These are phyloP conservation scores for Aspergillus hortae DNA, from an alignment of 2,329 filamentous ascomycete genomes.

Conservation along the genomic window DNA sequence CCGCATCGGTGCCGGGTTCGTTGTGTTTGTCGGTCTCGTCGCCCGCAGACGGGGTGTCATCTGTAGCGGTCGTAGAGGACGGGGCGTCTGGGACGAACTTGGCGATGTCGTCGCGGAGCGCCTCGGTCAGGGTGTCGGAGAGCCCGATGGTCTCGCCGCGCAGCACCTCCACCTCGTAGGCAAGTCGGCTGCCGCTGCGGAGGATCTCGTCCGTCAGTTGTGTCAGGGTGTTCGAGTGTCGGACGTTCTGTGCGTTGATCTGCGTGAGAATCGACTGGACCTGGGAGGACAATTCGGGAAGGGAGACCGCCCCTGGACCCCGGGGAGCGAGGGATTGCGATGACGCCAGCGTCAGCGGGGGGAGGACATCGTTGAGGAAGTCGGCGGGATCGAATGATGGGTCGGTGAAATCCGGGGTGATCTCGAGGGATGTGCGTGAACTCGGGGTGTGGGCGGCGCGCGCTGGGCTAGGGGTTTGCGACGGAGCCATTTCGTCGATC, in stretches of 20 bases:
- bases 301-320: slow-evolving; percentile 51
- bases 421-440: slow-evolving; percentile 34
- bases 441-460: slow-evolving; percentile 19
- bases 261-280: slow-evolving; percentile 82
- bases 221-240: slow-evolving; percentile 76
- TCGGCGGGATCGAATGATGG: slow-evolving; percentile 76
- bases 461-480: slow-evolving; percentile 23
- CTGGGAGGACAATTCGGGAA: slow-evolving; percentile 75
- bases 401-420: slow-evolving; percentile 69
- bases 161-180: slow-evolving; percentile 91
- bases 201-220: slow-evolving; percentile 93
- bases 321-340: slow-evolving; percentile 26
- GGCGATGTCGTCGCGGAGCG: slow-evolving; percentile 66
- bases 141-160: slow-evolving; percentile 83
- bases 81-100: slow-evolving; percentile 62
- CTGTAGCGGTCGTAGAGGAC: slow-evolving; percentile 12
- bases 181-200: slow-evolving; percentile 78
- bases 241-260: slow-evolving; percentile 81
- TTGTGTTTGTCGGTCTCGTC: background rate
- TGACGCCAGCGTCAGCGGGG: slow-evolving; percentile 57
- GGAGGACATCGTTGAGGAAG: slow-evolving; percentile 78
- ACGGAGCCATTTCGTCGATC: slow-evolving; percentile 9
- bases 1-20: slow-evolving; percentile 3
- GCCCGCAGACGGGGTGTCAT: background rate
- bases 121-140: slow-evolving; percentile 71